These are phyloP conservation scores for Geotrichum bryndzae DNA, from an alignment of 1,139 yeast genomes.

Conservation along the genomic window DNA sequence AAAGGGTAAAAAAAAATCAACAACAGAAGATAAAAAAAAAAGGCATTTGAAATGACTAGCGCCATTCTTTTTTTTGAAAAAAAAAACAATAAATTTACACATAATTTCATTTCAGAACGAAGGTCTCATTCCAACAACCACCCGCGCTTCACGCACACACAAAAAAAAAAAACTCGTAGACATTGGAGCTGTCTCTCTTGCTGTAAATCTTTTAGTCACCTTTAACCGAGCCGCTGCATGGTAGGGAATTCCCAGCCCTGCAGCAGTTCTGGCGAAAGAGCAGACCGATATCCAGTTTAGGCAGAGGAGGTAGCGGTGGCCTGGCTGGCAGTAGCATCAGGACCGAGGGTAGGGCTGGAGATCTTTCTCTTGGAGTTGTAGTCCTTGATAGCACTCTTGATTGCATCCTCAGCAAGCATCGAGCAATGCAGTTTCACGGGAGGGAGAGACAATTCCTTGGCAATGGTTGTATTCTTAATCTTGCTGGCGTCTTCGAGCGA, in stretches of 20 bases:
- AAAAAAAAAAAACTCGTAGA: neutral
- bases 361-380: slow-evolving; percentile 61
- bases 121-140: neutral
- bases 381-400: slow-evolving; percentile 93
- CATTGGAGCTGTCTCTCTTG: no score
- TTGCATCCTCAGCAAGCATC: slow-evolving; percentile 98
- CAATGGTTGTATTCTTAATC: slow-evolving; percentile 86
- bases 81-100: neutral
- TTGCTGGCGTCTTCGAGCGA: slow-evolving; percentile 87
- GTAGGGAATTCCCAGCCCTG: neutral
- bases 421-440: slow-evolving; percentile 97
- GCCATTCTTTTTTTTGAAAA: neutral
- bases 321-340: slow-evolving; percentile 17
- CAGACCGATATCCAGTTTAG: neutral
- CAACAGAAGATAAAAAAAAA: neutral
- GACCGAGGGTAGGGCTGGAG: slow-evolving; percentile 35
- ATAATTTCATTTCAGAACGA: neutral
- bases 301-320: neutral
- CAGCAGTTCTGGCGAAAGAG: neutral
- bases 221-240: neutral
- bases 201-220: no score
- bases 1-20: neutral
- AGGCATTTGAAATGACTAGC: neutral
- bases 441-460: slow-evolving; percentile 87
- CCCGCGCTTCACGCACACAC: neutral